These are phyloP conservation scores for Trichoderma breve DNA, from an alignment of 2,329 filamentous ascomycete species.

Conservation along the genomic window DNA sequence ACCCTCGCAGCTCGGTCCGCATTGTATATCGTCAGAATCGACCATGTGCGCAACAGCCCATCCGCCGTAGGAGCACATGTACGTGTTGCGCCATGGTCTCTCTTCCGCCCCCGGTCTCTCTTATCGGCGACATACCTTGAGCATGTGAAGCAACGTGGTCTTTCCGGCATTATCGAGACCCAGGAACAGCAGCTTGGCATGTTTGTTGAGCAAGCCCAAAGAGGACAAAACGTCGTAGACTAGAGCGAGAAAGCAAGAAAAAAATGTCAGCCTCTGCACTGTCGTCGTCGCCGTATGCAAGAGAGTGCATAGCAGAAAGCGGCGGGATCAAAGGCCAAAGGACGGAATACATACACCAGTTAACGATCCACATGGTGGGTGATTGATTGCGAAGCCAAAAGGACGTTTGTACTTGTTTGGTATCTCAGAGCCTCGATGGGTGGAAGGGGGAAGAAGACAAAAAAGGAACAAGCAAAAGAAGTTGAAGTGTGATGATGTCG, in stretches of 20 bases:
- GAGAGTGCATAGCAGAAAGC: background rate
- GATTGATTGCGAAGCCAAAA: constrained; percentile 15
- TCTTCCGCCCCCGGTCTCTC: background rate
- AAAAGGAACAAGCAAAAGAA: background rate
- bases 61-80: background rate
- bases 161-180: constrained; percentile 94
- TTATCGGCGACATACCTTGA: constrained; percentile 65
- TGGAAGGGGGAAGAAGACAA: background rate
- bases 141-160: constrained; percentile 90
- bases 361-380: constrained; percentile 81
- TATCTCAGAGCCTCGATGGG: background rate
- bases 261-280: background rate
- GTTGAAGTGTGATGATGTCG: constrained; percentile 21
- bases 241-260: constrained; percentile 22
- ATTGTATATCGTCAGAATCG: background rate
- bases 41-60: background rate
- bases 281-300: background rate
- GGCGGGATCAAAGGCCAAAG: background rate
- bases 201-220: constrained; percentile 89
- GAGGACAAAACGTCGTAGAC: constrained; percentile 89
- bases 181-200: constrained; percentile 91
- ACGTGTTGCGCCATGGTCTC: background rate
- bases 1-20: background rate
- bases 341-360: constrained; percentile 73
- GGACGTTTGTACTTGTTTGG: background rate